These are phyloP conservation scores for Epichloe scottii DNA, from an alignment of 2,329 filamentous ascomycete genomes.

Conservation along the genomic window DNA sequence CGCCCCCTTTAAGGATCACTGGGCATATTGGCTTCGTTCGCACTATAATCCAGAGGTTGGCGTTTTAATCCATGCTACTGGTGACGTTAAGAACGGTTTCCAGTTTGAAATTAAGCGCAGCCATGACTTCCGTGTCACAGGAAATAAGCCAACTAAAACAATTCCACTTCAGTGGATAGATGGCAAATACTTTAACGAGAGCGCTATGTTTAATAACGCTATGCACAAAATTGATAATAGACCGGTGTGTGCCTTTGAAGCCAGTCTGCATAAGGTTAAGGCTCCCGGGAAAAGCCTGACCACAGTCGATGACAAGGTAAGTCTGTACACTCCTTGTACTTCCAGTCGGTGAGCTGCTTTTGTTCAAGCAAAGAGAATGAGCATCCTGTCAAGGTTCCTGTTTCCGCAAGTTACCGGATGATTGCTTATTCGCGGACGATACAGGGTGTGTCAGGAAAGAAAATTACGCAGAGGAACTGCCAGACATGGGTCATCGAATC, in stretches of 20 bases:
- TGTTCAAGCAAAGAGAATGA: too few species aligned
- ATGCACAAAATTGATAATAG: slow-evolving; percentile 8
- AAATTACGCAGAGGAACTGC: slow-evolving; percentile 19
- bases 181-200: slow-evolving; percentile 11
- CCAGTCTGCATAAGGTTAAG: slow-evolving; percentile 8
- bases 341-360: background rate
- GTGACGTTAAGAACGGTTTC: slow-evolving; percentile 21
- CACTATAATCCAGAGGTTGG: slow-evolving; percentile 10
- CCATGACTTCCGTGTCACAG: slow-evolving; percentile 10
- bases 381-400: background rate
- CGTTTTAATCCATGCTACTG: slow-evolving; percentile 18
- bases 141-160: slow-evolving; percentile 10
- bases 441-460: slow-evolving; percentile 5
- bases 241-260: slow-evolving; percentile 18
- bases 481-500: slow-evolving; percentile 25
- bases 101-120: slow-evolving; percentile 17
- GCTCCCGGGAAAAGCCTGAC: slow-evolving; percentile 10
- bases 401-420: background rate
- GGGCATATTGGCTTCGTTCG: slow-evolving; percentile 20
- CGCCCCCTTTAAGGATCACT: slow-evolving; percentile 21
- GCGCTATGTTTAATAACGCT: slow-evolving; percentile 15
- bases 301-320: slow-evolving; percentile 1
- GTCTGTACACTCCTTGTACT: background rate
- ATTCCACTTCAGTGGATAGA: slow-evolving; percentile 20
- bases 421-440: background rate